Conservation (phyloP, 1,139 yeast species). For the Hemisphaericaspora xylofermentans region DNA sequence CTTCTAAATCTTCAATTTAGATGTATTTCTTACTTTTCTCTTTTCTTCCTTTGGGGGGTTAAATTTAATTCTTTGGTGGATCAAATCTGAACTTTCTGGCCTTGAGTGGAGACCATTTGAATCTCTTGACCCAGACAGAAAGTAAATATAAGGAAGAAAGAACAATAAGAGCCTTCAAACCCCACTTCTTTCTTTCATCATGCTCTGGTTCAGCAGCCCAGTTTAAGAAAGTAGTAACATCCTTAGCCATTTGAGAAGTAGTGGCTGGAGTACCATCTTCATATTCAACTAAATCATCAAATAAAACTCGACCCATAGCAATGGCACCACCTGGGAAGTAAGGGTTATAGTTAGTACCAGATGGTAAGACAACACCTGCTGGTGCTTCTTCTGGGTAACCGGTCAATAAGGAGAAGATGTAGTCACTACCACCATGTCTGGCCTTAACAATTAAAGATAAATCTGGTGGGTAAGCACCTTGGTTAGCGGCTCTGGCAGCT, state of each 20-base stretch:
- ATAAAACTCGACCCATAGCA: constrained; percentile 98
- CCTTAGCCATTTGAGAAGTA: constrained; percentile 99
- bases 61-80: constrained; percentile 69
- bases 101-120: constrained; percentile 97
- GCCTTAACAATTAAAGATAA: constrained; percentile 96
- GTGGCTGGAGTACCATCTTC: constrained; percentile 99
- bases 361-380: constrained; percentile 91
- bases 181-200: constrained; percentile 96
- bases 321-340: constrained; percentile 99
- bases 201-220: constrained; percentile 99
- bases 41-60: constrained; percentile 66
- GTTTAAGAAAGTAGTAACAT: constrained; percentile 90
- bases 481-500: constrained; percentile 99
- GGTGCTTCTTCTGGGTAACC: constrained; percentile 99
- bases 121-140: constrained; percentile 91
- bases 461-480: constrained; percentile 99
- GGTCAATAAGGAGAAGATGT: constrained; percentile 90
- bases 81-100: constrained; percentile 91
- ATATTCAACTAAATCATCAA: constrained; percentile 95
- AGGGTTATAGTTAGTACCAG: constrained; percentile 97
- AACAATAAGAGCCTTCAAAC: constrained; percentile 87
- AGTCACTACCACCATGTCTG: constrained; percentile 97
- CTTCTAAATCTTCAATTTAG: neutral
- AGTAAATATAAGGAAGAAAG: constrained; percentile 77
- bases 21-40: neutral